These are phyloP conservation scores for Pleomassaria siparia DNA, from an alignment of 2,329 filamentous ascomycete genomes.

Conservation along the genomic window DNA sequence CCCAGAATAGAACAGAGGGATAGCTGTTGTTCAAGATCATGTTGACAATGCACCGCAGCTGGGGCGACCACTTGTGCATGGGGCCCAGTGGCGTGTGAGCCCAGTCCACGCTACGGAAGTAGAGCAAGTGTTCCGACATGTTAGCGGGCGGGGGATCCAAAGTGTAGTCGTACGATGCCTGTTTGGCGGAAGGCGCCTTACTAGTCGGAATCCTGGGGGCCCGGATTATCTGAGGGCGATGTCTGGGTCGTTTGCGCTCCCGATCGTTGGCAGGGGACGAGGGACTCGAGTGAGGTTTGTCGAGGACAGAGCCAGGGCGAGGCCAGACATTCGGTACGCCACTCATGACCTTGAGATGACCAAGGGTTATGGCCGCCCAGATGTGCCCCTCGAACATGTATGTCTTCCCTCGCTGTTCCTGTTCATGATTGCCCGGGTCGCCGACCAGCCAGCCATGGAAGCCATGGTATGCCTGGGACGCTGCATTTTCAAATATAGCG, in stretches of 20 bases:
- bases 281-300: not conserved
- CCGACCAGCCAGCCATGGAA: slow-evolving; percentile 33
- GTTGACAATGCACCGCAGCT: slow-evolving; percentile 74
- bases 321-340: slow-evolving; percentile 13
- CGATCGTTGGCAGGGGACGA: not conserved
- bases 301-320: not conserved
- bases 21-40: slow-evolving; percentile 61
- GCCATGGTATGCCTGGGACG: slow-evolving; percentile 17
- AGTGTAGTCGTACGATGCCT: slow-evolving; percentile 6
- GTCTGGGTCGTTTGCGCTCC: slow-evolving; percentile 45
- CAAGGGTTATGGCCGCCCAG: slow-evolving; percentile 28
- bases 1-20: slow-evolving; percentile 64
- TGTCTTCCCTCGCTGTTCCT: slow-evolving; percentile 10
- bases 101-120: slow-evolving; percentile 72
- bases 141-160: slow-evolving; percentile 10
- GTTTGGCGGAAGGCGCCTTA: not conserved
- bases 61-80: slow-evolving; percentile 67
- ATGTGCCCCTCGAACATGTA: slow-evolving; percentile 29
- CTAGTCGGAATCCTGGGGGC: slow-evolving; percentile 19
- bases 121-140: slow-evolving; percentile 68
- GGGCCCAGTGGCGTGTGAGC: slow-evolving; percentile 69
- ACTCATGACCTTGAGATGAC: slow-evolving; percentile 31
- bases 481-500: slow-evolving; percentile 18
- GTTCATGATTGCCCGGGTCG: slow-evolving; percentile 12
- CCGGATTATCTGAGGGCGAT: slow-evolving; percentile 45